Percentiles rank a stretch among this genome's conserved stretches.
phyloP scores from a whole-genome alignment of 225 moss, liverwort and hornwort genomes.

The Physcomitrellopsis africana region DNA sequence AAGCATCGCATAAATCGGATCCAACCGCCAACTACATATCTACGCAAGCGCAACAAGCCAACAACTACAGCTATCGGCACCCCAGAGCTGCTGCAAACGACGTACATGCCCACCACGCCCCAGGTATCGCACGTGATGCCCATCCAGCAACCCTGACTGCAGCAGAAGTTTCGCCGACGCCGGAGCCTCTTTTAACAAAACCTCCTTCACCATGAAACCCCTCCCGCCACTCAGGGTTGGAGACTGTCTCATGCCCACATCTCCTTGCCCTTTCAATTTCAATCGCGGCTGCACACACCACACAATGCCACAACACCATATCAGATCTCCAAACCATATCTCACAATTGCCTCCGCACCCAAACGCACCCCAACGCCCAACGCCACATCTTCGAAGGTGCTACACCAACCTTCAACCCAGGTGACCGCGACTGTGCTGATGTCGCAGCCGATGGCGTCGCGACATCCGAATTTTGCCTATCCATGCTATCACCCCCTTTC shows the following conservation, averaged over 20 bases:
- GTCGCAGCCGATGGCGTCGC: constrained; percentile 45
- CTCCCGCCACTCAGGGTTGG: constrained; percentile 33
- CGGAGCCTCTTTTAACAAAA: constrained; percentile 73
- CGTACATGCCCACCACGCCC: constrained; percentile 85
- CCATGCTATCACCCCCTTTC: constrained; percentile 42
- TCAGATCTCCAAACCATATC: constrained; percentile 12
- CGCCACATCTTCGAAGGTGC: neutral
- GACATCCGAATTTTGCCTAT: constrained; percentile 56
- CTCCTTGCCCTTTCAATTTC: constrained; percentile 64
- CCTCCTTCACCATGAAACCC: constrained; percentile 32
- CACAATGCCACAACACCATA: constrained; percentile 8
- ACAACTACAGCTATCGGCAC: constrained; percentile 17
- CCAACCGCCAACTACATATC: neutral
- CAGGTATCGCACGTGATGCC: constrained; percentile 80
- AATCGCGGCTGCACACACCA: constrained; percentile 50
- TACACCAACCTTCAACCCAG: constrained; percentile 48
- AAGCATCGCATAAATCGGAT: neutral
- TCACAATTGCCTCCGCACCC: neutral
- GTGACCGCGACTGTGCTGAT: constrained; percentile 53
- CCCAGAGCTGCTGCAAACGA: constrained; percentile 16
- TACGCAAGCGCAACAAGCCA: constrained; percentile 18
- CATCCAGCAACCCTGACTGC: constrained; percentile 86
- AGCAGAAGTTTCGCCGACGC: constrained; percentile 82
- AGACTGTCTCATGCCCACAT: constrained; percentile 40
- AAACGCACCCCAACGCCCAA: neutral